A percentile compares a stretch with the other conserved stretches of the same genome.
These are phyloP conservation scores for Ophiostoma ips DNA, from an alignment of 2,329 filamentous ascomycete species.

Conservation along the genomic window DNA sequence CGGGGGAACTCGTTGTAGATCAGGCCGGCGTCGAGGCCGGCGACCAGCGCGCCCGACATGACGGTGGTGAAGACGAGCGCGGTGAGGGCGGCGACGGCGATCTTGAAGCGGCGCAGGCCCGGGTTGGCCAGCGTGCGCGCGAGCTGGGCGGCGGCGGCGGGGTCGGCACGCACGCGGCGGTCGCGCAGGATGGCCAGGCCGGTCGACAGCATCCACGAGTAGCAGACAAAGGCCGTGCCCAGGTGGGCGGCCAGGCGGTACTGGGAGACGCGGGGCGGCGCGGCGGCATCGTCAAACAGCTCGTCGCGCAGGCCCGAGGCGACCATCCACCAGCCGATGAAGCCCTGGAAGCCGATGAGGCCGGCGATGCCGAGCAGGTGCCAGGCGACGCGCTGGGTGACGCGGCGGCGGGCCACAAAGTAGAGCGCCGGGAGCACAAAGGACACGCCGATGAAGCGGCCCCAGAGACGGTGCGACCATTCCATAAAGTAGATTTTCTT, in stretches of 20 bases:
- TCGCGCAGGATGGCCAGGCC: constrained; percentile 74
- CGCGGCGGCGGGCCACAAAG: constrained; percentile 68
- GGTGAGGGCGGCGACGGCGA: constrained; percentile 55
- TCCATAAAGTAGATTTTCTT: constrained; percentile 99
- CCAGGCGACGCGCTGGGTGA: constrained; percentile 62
- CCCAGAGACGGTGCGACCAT: constrained; percentile 93
- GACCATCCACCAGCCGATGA: constrained; percentile 99
- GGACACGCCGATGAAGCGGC: constrained; percentile 75
- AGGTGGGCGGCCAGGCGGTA: constrained; percentile 86
- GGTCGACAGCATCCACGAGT: constrained; percentile 85
- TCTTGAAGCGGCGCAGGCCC: constrained; percentile 57
- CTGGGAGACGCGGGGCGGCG: constrained; percentile 87
- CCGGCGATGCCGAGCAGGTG: constrained; percentile 71
- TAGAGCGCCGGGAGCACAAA: constrained; percentile 82
- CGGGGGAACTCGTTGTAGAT: constrained; percentile 98
- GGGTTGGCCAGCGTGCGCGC: constrained; percentile 52
- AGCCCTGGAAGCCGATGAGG: constrained; percentile 86
- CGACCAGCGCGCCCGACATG: constrained; percentile 87
- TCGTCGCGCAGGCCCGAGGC: constrained; percentile 93
- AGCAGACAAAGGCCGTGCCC: constrained; percentile 81
- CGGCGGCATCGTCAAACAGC: constrained; percentile 77
- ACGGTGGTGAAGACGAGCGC: constrained; percentile 75
- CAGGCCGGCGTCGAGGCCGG: constrained; percentile 85
- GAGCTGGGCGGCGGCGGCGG: constrained; percentile 44
- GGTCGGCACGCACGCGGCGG: constrained; percentile 54